Base-by-base conservation (phyloP, 306 rosid species). In the Prunus kanzakura region DNA sequence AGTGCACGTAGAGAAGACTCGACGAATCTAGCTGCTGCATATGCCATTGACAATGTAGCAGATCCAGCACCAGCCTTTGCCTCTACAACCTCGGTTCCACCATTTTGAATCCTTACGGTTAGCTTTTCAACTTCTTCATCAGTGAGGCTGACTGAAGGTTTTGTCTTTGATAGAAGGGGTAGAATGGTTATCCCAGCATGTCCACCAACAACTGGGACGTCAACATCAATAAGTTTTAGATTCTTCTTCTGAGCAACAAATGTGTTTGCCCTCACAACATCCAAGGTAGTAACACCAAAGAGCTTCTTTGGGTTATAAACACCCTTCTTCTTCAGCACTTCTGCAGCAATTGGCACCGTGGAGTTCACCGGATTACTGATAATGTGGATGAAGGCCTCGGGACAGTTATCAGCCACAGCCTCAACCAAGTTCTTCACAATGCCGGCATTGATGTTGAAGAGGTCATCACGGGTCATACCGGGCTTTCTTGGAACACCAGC, bases 401-500 rank as follows among this genome's bases (percentile, higher is more conserved):
- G 99, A 79, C 98, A 88, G 72, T 96, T 89, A 75, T 92, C 99
- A 1, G 99, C 98, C 69, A 92, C 98, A 3, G 99, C 96, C 3
- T 92, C 84, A 13, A 96, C 86, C 86, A 96, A 85, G 88, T 74
- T 91, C 78, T 89, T 86, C 32, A 96, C 99, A 10, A 92, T 96
- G 74, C 98, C 93, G 0, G 99, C 99, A 76, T 96, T 96, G 77
- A 96, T 92, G 74, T 96, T 96, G 81, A 96, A 96, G 60, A 96
- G 98, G 79, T 96, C 99, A 69, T 96, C 99, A 11, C 99, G 98
- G 43, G 99, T 92, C 99, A 96, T 96, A 25, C 99, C 99, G 0
- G 99, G 99, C 80, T 96, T 96, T 79, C 99, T 88, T 1, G 99
- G 99, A 82, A 92, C 99, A 43, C 99, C 99, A 18, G 99, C 99